Evolutionary conservation across 2,329 filamentous ascomycete genomes (phyloP).

Genomic region (Paecilomyces dactylethromorphus): DNA sequence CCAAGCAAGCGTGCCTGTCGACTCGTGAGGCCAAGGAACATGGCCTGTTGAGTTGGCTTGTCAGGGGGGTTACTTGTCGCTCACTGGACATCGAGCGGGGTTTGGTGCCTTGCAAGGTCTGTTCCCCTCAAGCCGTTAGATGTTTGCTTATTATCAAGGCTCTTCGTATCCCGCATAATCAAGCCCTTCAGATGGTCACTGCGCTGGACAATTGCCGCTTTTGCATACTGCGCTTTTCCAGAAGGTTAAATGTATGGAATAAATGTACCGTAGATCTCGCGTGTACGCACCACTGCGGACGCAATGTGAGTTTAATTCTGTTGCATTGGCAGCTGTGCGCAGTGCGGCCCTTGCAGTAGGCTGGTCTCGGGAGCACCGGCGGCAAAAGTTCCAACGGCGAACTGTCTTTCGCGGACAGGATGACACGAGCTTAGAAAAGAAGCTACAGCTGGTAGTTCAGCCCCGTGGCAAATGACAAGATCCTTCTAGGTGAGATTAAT

Average conservation of each 20-base stretch:
- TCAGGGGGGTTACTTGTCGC: background rate
- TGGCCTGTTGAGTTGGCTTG: background rate
- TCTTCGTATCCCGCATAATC: background rate
- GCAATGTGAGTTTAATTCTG: constrained; percentile 1
- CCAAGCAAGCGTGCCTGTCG: background rate
- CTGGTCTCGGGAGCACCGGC: background rate
- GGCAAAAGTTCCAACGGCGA: background rate
- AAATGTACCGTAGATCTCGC: background rate
- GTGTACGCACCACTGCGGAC: background rate
- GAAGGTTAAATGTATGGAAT: background rate
- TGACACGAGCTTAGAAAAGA: background rate
- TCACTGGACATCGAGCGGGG: background rate
- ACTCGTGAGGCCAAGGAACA: background rate
- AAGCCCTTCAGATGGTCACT: background rate
- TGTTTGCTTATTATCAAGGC: background rate
- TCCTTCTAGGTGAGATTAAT: background rate
- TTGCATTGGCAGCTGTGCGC: background rate
- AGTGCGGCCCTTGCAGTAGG: background rate
- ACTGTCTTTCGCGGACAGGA: background rate
- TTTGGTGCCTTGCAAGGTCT: background rate
- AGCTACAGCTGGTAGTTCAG: background rate
- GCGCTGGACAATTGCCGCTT: background rate
- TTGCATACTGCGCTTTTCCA: background rate
- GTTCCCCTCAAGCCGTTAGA: background rate
- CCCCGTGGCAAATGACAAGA: background rate